Percentiles rank a stretch among this genome's conserved stretches.
Conservation (phyloP, 2,329 filamentous ascomycete species). For the Ilyonectria mors-panacis region DNA sequence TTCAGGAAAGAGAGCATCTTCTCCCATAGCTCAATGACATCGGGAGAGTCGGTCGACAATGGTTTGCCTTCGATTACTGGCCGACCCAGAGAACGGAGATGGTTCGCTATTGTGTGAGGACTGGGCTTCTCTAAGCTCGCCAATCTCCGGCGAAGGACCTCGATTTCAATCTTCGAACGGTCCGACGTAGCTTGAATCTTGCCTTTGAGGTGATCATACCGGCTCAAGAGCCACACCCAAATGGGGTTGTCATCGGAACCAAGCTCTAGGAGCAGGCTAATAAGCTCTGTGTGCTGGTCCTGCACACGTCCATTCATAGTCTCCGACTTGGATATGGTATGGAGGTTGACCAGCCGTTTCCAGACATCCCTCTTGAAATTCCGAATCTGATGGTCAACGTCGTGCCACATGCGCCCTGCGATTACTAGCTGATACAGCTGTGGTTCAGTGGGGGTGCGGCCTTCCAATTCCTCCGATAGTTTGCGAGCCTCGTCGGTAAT, state of each 20-base stretch:
- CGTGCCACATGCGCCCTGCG: conserved; percentile 94
- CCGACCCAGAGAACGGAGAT: conserved; percentile 81
- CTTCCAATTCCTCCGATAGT: conserved; percentile 71
- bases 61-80: conserved; percentile 74
- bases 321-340: conserved; percentile 69
- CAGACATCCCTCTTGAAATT: conserved; percentile 91
- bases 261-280: conserved; percentile 89
- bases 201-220: conserved; percentile 89
- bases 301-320: conserved; percentile 70
- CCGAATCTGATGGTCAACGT: conserved; percentile 90
- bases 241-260: conserved; percentile 97
- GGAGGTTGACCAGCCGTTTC: conserved; percentile 81
- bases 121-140: conserved; percentile 81
- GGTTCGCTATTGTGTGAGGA: conserved; percentile 77
- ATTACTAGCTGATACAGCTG: conserved; percentile 90
- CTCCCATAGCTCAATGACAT: conserved; percentile 94
- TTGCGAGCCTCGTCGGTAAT: conserved; percentile 84
- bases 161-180: conserved; percentile 91
- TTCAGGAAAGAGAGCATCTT: conserved; percentile 83
- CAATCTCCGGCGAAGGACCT: conserved; percentile 87
- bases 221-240: conserved; percentile 93
- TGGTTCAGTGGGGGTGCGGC: conserved; percentile 76
- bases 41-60: conserved; percentile 80
- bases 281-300: conserved; percentile 92
- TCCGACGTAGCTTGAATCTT: conserved; percentile 87